Percentiles rank a stretch among this genome's conserved stretches.
Evolutionary conservation across 257 asterid species (phyloP).

Genomic region (Solanum ossicruentum): DNA sequence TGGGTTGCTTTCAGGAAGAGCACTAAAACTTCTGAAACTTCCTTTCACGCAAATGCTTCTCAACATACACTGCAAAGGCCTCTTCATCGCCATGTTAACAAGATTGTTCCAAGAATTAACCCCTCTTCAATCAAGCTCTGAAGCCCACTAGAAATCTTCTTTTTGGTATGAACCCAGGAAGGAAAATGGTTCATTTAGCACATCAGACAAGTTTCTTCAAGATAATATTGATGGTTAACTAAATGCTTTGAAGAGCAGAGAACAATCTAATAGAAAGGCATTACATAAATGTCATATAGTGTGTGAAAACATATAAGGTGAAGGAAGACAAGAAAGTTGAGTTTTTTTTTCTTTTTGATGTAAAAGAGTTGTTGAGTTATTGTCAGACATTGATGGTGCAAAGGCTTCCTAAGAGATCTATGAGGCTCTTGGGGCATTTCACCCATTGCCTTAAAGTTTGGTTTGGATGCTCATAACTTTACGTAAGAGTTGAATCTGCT

Average conservation of each 20-base stretch:
- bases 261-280: not conserved
- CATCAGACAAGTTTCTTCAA: not conserved
- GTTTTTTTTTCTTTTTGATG: not conserved
- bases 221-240: not conserved
- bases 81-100: conserved; percentile 39
- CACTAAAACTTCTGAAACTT: conserved; percentile 27
- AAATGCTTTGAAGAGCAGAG: not conserved
- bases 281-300: not conserved
- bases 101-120: not conserved
- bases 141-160: not conserved
- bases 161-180: no score
- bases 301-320: not conserved
- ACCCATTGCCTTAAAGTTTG: not conserved
- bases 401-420: not conserved
- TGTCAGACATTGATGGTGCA: not conserved
- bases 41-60: conserved; percentile 26
- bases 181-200: not conserved
- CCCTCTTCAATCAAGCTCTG: not conserved
- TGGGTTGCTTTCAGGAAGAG: conserved; percentile 34
- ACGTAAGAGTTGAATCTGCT: not conserved
- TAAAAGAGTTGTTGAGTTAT: not conserved
- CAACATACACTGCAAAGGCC: conserved; percentile 19
- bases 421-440: not conserved
- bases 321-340: not conserved
- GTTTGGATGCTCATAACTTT: not conserved